Evolutionary conservation across 305 asterid genomes (phyloP).

Genomic region (Fraxinus velutina): DNA sequence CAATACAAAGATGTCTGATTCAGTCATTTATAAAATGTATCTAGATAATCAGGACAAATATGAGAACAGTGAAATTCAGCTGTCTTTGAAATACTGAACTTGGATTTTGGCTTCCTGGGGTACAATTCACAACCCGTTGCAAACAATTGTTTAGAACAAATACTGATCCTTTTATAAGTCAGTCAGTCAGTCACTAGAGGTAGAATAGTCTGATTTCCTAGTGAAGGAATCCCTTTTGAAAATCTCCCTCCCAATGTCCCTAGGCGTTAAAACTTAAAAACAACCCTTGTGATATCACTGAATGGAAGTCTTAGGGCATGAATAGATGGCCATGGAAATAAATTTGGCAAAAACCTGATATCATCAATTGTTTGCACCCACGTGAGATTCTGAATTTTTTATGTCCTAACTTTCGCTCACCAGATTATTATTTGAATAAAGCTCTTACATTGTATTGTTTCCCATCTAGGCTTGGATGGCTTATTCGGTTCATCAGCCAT

Average conservation of each 20-base stretch:
- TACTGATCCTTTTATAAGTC: neutral
- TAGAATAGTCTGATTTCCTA: neutral
- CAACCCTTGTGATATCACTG: neutral
- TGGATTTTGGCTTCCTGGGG: neutral
- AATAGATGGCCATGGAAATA: neutral
- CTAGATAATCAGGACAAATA: neutral
- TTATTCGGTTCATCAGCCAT: slow-evolving; percentile 96
- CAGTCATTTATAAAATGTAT: neutral
- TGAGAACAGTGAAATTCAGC: neutral
- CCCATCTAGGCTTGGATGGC: slow-evolving; percentile 91
- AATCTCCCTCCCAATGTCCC: neutral
- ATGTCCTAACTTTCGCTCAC: neutral
- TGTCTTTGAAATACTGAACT: neutral
- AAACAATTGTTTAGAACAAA: neutral
- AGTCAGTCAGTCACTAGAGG: neutral
- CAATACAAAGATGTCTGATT: neutral
- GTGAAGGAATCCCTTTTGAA: neutral
- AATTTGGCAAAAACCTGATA: neutral
- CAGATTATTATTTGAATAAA: slow-evolving; percentile 2
- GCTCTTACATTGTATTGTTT: slow-evolving; percentile 29
- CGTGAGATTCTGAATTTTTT: neutral
- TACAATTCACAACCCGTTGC: neutral
- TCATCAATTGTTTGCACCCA: neutral
- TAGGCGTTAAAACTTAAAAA: neutral
- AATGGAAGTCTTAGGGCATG: neutral